A percentile compares a stretch with the other conserved stretches of the same genome.
Conservation (phyloP, 1,284 basidiomycete species). For the Microbotryomycetes sp. region DNA sequence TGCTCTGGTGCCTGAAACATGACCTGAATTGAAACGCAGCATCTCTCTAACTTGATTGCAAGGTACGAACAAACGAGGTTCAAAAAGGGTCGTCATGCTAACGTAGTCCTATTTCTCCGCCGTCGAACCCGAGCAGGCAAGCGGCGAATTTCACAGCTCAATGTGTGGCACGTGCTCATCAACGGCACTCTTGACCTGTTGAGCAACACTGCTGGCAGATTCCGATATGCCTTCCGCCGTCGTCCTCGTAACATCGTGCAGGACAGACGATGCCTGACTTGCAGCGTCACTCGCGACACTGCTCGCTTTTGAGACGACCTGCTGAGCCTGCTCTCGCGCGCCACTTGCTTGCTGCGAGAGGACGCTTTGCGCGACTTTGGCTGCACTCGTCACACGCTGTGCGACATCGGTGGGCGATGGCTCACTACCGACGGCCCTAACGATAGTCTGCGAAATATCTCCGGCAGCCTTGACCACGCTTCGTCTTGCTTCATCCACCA, state of each 20-base stretch:
- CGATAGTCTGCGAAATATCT: not conserved
- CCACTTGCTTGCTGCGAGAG: not conserved
- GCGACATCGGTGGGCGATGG: constrained; percentile 14
- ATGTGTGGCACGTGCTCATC: not conserved
- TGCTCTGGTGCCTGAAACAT: too few species aligned
- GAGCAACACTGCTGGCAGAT: not conserved
- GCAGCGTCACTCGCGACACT: not conserved
- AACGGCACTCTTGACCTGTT: not conserved
- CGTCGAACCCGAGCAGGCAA: too few species aligned
- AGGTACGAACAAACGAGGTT: not conserved
- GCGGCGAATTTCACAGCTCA: not conserved
- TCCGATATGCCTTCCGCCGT: constrained; percentile 10
- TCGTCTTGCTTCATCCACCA: not conserved
- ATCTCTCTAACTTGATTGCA: too few species aligned
- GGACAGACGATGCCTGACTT: not conserved
- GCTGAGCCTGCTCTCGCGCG: not conserved
- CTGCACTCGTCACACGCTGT: constrained; percentile 10
- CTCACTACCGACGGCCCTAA: not conserved
- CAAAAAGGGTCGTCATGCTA: not conserved
- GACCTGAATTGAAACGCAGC: too few species aligned
- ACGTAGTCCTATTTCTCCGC: too few species aligned
- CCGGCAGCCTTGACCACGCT: not conserved
- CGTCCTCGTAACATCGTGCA: constrained; percentile 16
- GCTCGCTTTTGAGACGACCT: not conserved
- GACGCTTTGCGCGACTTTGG: not conserved